Percentiles rank a stretch among this genome's conserved stretches.
phyloP scores from a whole-genome alignment of 768 basidiomycete species.

The Russula olivacea region DNA sequence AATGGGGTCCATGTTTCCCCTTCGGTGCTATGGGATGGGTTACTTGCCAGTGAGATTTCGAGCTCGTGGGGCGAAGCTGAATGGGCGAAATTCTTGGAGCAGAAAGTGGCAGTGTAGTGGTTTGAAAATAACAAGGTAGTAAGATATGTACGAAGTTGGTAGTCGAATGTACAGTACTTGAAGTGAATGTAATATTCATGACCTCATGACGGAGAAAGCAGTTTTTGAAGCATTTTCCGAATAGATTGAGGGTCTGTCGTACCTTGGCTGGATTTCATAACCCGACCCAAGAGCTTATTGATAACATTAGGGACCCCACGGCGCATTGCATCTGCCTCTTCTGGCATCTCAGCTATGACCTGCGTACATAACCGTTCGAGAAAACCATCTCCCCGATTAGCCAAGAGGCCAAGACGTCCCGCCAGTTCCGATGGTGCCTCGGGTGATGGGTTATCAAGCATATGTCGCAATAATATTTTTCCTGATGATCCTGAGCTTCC shows the following conservation, averaged over 20 bases:
- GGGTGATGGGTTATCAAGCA: conserved; percentile 45
- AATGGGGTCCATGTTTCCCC: conserved; percentile 92
- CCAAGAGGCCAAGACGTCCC: conserved; percentile 42
- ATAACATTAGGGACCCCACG: conserved; percentile 71
- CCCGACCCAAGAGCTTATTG: conserved; percentile 75
- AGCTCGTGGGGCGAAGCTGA: conserved; percentile 79
- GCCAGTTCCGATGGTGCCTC: conserved; percentile 43
- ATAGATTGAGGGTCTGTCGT: conserved; percentile 66
- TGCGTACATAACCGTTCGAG: conserved; percentile 51
- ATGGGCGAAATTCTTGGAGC: conserved; percentile 69
- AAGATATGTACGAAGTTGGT: not conserved
- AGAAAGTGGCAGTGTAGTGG: conserved; percentile 40
- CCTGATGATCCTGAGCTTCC: conserved; percentile 60
- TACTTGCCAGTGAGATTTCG: conserved; percentile 63
- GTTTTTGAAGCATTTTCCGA: conserved; percentile 43
- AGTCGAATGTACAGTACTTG: not conserved
- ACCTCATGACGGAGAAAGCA: conserved; percentile 31
- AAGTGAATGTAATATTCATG: not conserved
- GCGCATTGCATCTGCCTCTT: conserved; percentile 58
- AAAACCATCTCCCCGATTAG: conserved; percentile 35
- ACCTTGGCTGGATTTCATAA: conserved; percentile 79
- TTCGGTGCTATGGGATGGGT: conserved; percentile 71
- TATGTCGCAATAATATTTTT: conserved; percentile 66
- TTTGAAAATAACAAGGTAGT: conserved; percentile 28
- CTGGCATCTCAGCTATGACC: conserved; percentile 61